Evolutionary conservation across 345 rosid species (phyloP), one percentile per base, ranked within the genome.

Genomic region (Eucalyptus melliodora): DNA sequence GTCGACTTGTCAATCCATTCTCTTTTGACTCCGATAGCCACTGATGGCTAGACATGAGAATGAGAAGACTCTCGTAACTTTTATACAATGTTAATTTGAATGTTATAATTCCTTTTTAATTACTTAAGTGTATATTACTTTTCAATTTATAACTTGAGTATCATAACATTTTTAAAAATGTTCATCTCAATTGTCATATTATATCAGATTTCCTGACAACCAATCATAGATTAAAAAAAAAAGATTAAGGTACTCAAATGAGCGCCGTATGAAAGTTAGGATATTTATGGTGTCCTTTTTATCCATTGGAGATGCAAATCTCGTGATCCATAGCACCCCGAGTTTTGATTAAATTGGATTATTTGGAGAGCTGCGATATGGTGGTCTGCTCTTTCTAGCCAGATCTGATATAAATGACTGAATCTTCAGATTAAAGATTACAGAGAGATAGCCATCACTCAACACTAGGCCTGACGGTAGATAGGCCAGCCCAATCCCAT

Each of bases 261-360:
- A 56, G 30, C 6, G 1, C 1, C 0, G 1, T 56, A 23, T 4
- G 2, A 56, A 56, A 56, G 3, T 56, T 56, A 56, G 1, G 30
- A 56, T 56, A 56, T 56, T 24, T 56, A 56, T 24, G 13, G 2
- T 56, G 9, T 23, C 30, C 0, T 56, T 56, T 56, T 56, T 56
- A 24, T 53, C 24, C 6, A 4, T 56, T 56, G 3, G 21, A 34
- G 8, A 19, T 72, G 45, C 40, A 11, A 72, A 17, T 5, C 45
- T 21, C 8, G 4, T 26, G 45, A 72, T 34, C 14, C 45, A 72
- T 37, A 21, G 15, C 11, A 72, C 45, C 82, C 15, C 1, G 8
- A 19, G 45, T 34, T 72, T 23, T 10, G 6, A 19, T 34, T 17
- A 42, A 16, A 69, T 69, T 4, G 80, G 80, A 69, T 31, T 17